These are phyloP conservation scores for Akanthomyces lecanii DNA, from an alignment of 2,329 filamentous ascomycete genomes.

Conservation along the genomic window DNA sequence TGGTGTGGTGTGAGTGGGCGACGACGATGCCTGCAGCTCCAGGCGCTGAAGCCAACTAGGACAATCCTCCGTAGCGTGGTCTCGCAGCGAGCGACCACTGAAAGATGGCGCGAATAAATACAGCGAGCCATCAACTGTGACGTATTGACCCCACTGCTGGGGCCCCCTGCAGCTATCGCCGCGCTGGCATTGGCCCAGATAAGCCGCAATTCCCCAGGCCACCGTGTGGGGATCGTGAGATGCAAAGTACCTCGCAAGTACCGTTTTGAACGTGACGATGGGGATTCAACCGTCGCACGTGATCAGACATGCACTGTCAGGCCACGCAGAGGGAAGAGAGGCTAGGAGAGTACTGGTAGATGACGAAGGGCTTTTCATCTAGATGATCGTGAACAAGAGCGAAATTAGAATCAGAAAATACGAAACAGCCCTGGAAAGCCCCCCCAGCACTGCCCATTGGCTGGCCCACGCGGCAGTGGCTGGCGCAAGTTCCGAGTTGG, in stretches of 20 bases:
- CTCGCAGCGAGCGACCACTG: background rate
- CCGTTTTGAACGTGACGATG: background rate
- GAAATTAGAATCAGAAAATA: background rate
- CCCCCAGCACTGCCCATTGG: background rate
- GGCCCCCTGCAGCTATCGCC: background rate
- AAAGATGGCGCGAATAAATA: background rate
- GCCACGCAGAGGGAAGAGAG: background rate
- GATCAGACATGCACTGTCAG: background rate
- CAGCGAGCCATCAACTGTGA: background rate
- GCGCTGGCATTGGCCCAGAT: constrained; percentile 3
- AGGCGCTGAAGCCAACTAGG: background rate
- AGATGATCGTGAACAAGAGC: background rate
- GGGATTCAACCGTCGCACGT: background rate
- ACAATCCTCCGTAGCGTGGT: background rate
- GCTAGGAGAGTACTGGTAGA: too few species aligned
- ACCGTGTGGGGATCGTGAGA: background rate
- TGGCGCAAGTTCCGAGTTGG: background rate
- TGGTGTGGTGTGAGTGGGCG: background rate
- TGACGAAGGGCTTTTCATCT: background rate
- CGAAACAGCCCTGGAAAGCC: background rate
- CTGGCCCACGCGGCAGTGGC: background rate
- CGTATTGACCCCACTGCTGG: background rate
- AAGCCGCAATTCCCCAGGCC: background rate
- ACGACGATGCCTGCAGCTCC: background rate
- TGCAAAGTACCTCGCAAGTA: background rate